Evolutionary conservation across 2,329 filamentous ascomycete genomes (phyloP).

Genomic region (Monilinia aucupariae): DNA sequence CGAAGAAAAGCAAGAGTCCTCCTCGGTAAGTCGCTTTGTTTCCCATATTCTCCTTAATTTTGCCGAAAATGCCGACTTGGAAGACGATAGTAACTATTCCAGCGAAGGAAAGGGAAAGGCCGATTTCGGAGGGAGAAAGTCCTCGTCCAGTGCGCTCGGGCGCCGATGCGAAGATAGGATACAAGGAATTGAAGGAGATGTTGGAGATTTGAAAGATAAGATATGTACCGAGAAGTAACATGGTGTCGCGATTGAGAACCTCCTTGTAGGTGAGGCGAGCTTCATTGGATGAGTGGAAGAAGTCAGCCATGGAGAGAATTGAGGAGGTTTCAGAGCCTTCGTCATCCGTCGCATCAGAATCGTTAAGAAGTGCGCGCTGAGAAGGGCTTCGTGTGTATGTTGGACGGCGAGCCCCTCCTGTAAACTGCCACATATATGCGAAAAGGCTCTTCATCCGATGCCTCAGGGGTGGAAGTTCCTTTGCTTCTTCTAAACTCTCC

Average conservation of each 20-base stretch:
- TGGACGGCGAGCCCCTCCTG: slow-evolving; percentile 49
- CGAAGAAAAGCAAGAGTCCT: slow-evolving; percentile 70
- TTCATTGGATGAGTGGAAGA: slow-evolving; percentile 40
- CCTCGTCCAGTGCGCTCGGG: slow-evolving; percentile 69
- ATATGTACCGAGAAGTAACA: slow-evolving; percentile 78
- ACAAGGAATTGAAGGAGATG: slow-evolving; percentile 91
- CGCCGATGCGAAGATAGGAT: slow-evolving; percentile 84
- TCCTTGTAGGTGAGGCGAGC: slow-evolving; percentile 49
- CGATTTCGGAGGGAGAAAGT: slow-evolving; percentile 74
- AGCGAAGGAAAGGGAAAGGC: slow-evolving; percentile 76
- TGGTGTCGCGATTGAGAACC: slow-evolving; percentile 72
- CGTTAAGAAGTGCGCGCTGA: slow-evolving; percentile 33
- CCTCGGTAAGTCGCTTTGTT: slow-evolving; percentile 80
- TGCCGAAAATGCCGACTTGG: slow-evolving; percentile 79
- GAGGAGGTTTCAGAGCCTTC: slow-evolving; percentile 36
- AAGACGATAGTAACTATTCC: slow-evolving; percentile 83
- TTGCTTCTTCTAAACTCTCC: slow-evolving; percentile 71
- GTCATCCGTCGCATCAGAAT: slow-evolving; percentile 40
- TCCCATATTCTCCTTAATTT: slow-evolving; percentile 70
- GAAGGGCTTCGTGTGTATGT: slow-evolving; percentile 48
- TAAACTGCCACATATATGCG: slow-evolving; percentile 65
- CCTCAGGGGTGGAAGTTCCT: slow-evolving; percentile 54
- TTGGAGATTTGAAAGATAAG: slow-evolving; percentile 92
- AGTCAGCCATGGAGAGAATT: slow-evolving; percentile 30
- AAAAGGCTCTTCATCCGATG: slow-evolving; percentile 56